Base-by-base conservation (phyloP, 768 basidiomycete genomes). In the Fomitopsis pulvina region DNA sequence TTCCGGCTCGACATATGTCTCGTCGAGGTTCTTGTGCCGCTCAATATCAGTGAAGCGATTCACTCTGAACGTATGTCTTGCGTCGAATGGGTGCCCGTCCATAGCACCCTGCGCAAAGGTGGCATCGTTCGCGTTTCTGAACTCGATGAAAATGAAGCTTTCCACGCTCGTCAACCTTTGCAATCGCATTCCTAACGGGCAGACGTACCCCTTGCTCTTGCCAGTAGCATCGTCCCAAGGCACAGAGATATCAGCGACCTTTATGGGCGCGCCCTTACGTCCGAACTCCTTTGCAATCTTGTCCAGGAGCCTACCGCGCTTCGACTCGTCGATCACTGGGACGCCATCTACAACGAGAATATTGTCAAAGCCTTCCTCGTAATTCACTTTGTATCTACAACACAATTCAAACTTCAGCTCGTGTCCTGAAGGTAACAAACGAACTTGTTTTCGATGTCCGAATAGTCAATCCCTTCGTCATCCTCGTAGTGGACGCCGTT, bases 11-110 rank as follows among this genome's bases (percentile, higher is more conserved):
- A 76, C 65, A 59, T 87, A 95, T 0, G 80, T 76, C 66, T 91
- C 90, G 48, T 88, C 81, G 64, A 97, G 61, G 53, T 79, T 73
- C 34, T 80, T 78, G 68, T 81, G 94, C 49, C 78, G 78, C 63
- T 96, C 93, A 53, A 97, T 83, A 63, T 97, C 94, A 25, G 83
- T 81, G 65, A 97, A 95, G 57, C 80, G 80, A 71, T 92, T 94
- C 57, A 92, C 73, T 60, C 77, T 75, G 70, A 96, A 92, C 0
- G 78, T 83, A 69, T 94, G 92, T 58, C 77, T 89, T 47, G 87
- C 75, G 63, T 95, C 94, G 69, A 96, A 96, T 20, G 83, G 81
- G 61, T 88, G 80, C 9, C 85, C 80, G 53, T 92, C 74, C 71
- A 93, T 76, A 24, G 76, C 72, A 4, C 71, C 71, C 48, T 88